These are phyloP conservation scores for Yamadazyma taylorii DNA, from an alignment of 1,139 yeast species.

Conservation along the genomic window DNA sequence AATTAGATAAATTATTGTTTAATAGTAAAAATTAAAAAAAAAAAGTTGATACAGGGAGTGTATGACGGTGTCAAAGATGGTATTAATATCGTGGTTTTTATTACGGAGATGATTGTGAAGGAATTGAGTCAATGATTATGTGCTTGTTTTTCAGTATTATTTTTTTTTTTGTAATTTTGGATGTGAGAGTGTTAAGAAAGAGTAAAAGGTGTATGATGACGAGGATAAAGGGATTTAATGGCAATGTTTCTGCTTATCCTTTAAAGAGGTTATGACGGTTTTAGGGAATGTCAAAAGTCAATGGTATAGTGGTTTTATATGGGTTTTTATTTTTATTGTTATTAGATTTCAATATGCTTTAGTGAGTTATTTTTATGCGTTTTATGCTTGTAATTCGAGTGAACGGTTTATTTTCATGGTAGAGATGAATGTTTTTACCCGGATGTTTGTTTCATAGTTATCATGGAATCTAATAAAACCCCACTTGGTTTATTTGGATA, in stretches of 20 bases:
- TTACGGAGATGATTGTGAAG: not conserved
- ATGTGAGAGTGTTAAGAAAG: too few relatives aligned
- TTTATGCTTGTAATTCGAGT: not conserved
- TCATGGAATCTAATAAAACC: too few relatives aligned
- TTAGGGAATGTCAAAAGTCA: too few relatives aligned
- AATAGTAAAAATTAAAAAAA: not conserved
- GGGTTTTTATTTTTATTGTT: constrained; percentile 1
- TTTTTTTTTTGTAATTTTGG: too few relatives aligned
- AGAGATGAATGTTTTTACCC: not conserved
- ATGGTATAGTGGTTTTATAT: not conserved
- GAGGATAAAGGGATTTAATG: not conserved
- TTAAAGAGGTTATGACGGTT: constrained; percentile 1
- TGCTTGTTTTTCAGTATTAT: constrained; percentile 2
- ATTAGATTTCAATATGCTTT: too few relatives aligned
- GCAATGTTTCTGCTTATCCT: too few relatives aligned
- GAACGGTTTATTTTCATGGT: not conserved
- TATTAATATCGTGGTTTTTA: not conserved
- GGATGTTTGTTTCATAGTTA: too few relatives aligned
- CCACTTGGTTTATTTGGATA: too few relatives aligned
- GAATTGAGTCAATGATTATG: not conserved
- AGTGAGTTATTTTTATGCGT: not conserved
- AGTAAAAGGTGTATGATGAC: too few relatives aligned
- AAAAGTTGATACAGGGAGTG: not conserved
- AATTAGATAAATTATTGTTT: constrained; percentile 2
- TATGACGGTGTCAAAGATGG: not conserved